phyloP scores from a whole-genome alignment of 1,284 basidiomycete genomes.

The Moniliophthora roreri region DNA sequence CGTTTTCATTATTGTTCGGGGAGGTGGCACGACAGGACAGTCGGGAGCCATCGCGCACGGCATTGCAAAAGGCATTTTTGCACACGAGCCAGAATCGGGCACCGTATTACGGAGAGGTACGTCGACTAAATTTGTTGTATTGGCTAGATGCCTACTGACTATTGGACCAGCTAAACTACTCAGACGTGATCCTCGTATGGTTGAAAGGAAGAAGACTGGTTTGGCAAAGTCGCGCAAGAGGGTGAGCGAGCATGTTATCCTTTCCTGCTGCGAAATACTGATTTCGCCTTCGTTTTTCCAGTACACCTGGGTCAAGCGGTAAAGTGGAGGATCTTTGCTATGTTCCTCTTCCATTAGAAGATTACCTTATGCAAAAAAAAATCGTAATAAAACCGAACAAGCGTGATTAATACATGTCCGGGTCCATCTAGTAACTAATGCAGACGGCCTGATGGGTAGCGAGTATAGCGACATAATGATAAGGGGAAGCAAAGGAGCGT shows the following conservation, averaged over 20 bases:
- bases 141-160: constrained; percentile 14
- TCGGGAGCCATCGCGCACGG: constrained; percentile 88
- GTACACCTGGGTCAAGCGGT: constrained; percentile 97
- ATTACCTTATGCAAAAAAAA: constrained; percentile 6
- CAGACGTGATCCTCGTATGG: constrained; percentile 93
- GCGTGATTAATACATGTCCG: neutral
- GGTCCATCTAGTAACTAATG: constrained; percentile 3
- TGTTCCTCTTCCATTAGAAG: constrained; percentile 20
- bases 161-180: constrained; percentile 73
- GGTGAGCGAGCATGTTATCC: constrained; percentile 49
- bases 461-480: constrained; percentile 4
- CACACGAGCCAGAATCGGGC: constrained; percentile 67
- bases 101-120: constrained; percentile 73
- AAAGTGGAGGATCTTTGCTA: constrained; percentile 24
- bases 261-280: constrained; percentile 9
- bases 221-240: constrained; percentile 89
- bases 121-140: constrained; percentile 21
- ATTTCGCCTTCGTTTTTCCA: constrained; percentile 31
- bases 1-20: constrained; percentile 84
- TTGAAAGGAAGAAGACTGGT: constrained; percentile 97
- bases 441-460: too few relatives aligned
- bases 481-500: constrained; percentile 10
- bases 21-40: constrained; percentile 90
- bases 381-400: constrained; percentile 3
- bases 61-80: constrained; percentile 78